Evolutionary conservation across 208 protist genomes (phyloP), one percentile per base, ranked within the genome.

Genomic region (Herpetomonas tarakana): DNA sequence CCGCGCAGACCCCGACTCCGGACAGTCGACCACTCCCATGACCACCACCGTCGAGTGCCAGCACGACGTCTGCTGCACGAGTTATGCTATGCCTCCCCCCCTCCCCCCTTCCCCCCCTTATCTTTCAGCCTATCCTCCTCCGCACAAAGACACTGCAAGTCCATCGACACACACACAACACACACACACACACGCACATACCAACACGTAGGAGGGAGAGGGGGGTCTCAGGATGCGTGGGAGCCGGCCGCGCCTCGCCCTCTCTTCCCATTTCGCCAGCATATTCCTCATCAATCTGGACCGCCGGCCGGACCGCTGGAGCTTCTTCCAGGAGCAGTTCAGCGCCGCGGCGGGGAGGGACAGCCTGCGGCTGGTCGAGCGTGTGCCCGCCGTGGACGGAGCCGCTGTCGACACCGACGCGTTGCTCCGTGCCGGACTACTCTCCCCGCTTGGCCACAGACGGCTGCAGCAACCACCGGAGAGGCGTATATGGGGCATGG

Each of bases 401-500:
- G 25, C 44, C 0, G 12, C 0, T 2, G 44, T 81, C 2, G 58
- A 80, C 46, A 31, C 74, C 27, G 31, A 52, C 14, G 58, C 54
- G 31, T 69, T 77, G 26, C 45, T 67, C 19, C 59, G 56, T 2
- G 67, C 59, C 44, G 83, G 87, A 25, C 56, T 92, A 16, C 53
- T 94, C 16, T 91, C 88, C 6, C 31, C 59, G 26, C 63, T 94
- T 3, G 88, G 85, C 18, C 45, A 62, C 18, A 27, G 58, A 26
- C 88, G 88, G 0, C 56, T 92, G 44, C 49, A 55, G 7, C 71
- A 76, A 45, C 55, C 58, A 2, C 30, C 67, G 11, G n/a, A n/a
- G 3, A 71, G 78, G 19, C 79, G 57, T 16, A 74, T 94, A 29
- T 94, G 88, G 85, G 88, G 88, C 12, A 94, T 94, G 88, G 88